Evolutionary conservation across 495 filamentous ascomycete species (phyloP).

Genomic region (Aspergillus cristatus): DNA sequence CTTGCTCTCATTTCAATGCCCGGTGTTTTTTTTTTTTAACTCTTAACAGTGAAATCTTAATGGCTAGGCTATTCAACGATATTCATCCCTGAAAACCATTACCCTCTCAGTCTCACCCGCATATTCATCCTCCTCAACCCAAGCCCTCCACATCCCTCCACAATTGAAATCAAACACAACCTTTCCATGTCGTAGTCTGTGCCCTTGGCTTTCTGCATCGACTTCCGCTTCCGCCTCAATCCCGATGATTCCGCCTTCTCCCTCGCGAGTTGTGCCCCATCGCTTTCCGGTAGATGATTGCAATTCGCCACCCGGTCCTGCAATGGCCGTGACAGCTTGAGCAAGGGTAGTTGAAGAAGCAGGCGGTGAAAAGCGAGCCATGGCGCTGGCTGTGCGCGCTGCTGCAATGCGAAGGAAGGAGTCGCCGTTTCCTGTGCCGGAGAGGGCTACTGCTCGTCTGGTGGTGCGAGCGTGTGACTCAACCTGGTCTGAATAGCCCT

Average conservation of each 20-base stretch:
- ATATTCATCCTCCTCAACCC: slow-evolving; percentile 59
- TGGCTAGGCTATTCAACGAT: slow-evolving; percentile 2
- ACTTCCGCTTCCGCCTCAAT: slow-evolving; percentile 52
- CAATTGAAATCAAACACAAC: slow-evolving; percentile 78
- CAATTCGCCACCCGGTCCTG: slow-evolving; percentile 65
- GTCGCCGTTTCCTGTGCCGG: slow-evolving; percentile 85
- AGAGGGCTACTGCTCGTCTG: slow-evolving; percentile 55
- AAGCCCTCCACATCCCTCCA: slow-evolving; percentile 83
- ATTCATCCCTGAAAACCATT: slow-evolving; percentile 52
- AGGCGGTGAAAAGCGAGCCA: slow-evolving; percentile 53
- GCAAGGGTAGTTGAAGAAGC: slow-evolving; percentile 18
- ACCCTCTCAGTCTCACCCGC: slow-evolving; percentile 47
- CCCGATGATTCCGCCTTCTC: slow-evolving; percentile 80
- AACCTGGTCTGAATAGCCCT: too few species aligned
- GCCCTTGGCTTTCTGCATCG: slow-evolving; percentile 7
- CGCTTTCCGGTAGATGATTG: slow-evolving; percentile 64
- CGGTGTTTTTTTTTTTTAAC: not conserved
- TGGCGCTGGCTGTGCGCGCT: slow-evolving; percentile 60
- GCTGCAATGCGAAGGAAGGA: slow-evolving; percentile 73
- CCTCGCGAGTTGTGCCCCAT: slow-evolving; percentile 72
- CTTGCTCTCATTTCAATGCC: slow-evolving; percentile 2
- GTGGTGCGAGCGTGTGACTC: slow-evolving; percentile 1
- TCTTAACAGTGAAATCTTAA: not conserved
- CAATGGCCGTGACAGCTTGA: slow-evolving; percentile 49
- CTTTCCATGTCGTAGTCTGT: slow-evolving; percentile 34